Evolutionary conservation across 2,329 filamentous ascomycete species (phyloP), one percentile per base, ranked within the genome.

Genomic region (Mollisia scopiformis): DNA sequence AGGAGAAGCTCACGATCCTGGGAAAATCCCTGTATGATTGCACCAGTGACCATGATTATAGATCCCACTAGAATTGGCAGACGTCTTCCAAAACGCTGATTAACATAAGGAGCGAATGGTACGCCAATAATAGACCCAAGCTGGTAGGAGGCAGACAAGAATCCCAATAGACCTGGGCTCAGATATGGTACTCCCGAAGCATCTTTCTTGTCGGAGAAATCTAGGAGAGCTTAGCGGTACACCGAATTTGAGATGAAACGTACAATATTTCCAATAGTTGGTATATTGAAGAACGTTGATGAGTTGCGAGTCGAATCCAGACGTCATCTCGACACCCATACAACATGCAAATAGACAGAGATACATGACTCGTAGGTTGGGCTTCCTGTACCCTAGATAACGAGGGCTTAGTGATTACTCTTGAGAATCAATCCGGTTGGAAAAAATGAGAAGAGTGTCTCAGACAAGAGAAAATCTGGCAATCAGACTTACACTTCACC

Each of bases 61-160:
- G 82, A 85, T 0, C 84, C 84, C n/a, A 81, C 73, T 57, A 86
- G 75, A 61, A 87, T 84, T 11, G 82, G 79, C 76, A 77, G 80
- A 60, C 81, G 74, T 63, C 81, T 71, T 19, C 82, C 83, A 28
- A 78, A 74, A 19, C 72, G 73, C 61, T 85, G 79, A 52, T 80
- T 80, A 3, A 85, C 67, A 58, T 79, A 76, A 0, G 82, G 78
- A 2, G 84, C 81, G 59, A 86, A 74, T 0, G 83, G 84, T 10
- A 86, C 78, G 27, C 77, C 79, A 31, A 80, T 74, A 58, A 86
- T 80, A 7, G 82, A 82, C 4, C 84, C 83, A 4, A 86, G 75
- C 55, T 80, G 81, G 69, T 85, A 86, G 50, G 78, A 81, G 1
- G 83, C 81, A n/a, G 79, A 79, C 35, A 86, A 74, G 54, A 86